Percentiles rank a stretch among this genome's conserved stretches.
These are phyloP conservation scores for Boletus sp. DNA, from an alignment of 1,284 basidiomycete species.

Conservation along the genomic window DNA sequence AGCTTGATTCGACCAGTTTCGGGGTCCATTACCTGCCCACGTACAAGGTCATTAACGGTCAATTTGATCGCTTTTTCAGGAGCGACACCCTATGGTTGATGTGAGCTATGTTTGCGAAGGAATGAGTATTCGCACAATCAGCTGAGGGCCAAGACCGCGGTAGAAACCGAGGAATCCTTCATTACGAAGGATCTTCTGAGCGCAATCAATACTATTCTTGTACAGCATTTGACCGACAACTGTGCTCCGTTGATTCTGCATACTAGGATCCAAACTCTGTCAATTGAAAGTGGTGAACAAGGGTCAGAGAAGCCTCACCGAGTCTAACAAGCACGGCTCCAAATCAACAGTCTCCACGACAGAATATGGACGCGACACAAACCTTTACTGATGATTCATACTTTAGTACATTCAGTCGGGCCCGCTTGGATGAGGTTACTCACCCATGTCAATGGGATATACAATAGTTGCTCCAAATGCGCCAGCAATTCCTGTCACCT, in stretches of 20 bases:
- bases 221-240: slow-evolving; percentile 94
- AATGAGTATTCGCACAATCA: slow-evolving; percentile 59
- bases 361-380: slow-evolving; percentile 25
- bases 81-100: slow-evolving; percentile 76
- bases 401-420: slow-evolving; percentile 6
- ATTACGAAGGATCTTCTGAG: slow-evolving; percentile 90
- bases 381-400: slow-evolving; percentile 59
- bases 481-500: slow-evolving; percentile 70
- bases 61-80: slow-evolving; percentile 98
- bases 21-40: slow-evolving; percentile 82
- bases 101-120: slow-evolving; percentile 4
- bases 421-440: slow-evolving; percentile 32
- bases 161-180: slow-evolving; percentile 96
- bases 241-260: slow-evolving; percentile 96
- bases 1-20: slow-evolving; percentile 91
- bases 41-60: slow-evolving; percentile 92
- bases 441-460: slow-evolving; percentile 91
- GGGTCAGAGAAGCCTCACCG: slow-evolving; percentile 39
- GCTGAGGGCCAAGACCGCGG: slow-evolving; percentile 91
- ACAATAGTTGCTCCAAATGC: slow-evolving; percentile 91
- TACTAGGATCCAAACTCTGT: slow-evolving; percentile 43
- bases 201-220: slow-evolving; percentile 93
- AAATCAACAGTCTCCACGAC: slow-evolving; percentile 5
- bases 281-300: background rate
- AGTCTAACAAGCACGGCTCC: slow-evolving; percentile 47